phyloP scores from a whole-genome alignment of 768 basidiomycete species.

The Lentinula detonsa region DNA sequence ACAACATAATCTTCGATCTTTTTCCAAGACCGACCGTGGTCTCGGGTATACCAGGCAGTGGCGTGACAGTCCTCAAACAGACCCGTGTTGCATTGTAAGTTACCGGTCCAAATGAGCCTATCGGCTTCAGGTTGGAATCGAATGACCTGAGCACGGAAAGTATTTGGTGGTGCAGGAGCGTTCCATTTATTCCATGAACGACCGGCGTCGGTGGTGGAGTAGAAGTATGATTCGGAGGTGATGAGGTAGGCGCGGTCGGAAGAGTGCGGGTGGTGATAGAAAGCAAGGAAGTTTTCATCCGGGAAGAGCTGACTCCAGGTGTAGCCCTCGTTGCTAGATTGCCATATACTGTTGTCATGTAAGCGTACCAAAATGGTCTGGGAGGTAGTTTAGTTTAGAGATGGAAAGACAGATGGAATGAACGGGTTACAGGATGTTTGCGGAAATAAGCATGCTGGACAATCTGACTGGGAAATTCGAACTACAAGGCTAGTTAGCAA shows the following conservation, averaged over 20 bases:
- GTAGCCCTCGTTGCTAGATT: conserved; percentile 93
- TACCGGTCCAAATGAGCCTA: conserved; percentile 85
- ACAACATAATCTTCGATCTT: conserved; percentile 80
- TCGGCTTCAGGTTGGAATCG: conserved; percentile 88
- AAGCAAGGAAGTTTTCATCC: conserved; percentile 64
- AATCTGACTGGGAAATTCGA: conserved; percentile 59
- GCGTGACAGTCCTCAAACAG: conserved; percentile 54
- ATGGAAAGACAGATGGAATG: neutral
- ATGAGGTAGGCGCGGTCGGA: conserved; percentile 87
- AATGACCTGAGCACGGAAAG: conserved; percentile 67
- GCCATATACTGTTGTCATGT: conserved; percentile 76
- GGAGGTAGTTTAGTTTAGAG: neutral
- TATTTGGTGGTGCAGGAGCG: conserved; percentile 72
- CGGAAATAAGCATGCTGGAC: conserved; percentile 83
- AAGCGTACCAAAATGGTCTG: conserved; percentile 84
- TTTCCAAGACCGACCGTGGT: conserved; percentile 77
- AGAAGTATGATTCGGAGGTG: conserved; percentile 57
- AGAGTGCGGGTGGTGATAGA: conserved; percentile 81
- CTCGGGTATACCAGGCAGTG: conserved; percentile 63
- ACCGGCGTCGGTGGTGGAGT: conserved; percentile 82
- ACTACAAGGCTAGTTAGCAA: conserved; percentile 31
- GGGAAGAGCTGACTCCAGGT: conserved; percentile 71
- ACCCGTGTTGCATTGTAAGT: conserved; percentile 51
- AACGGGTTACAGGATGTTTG: conserved; percentile 52
- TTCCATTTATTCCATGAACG: conserved; percentile 52